phyloP scores from a whole-genome alignment of 768 basidiomycete genomes.

The Coprinellus micaceus region DNA sequence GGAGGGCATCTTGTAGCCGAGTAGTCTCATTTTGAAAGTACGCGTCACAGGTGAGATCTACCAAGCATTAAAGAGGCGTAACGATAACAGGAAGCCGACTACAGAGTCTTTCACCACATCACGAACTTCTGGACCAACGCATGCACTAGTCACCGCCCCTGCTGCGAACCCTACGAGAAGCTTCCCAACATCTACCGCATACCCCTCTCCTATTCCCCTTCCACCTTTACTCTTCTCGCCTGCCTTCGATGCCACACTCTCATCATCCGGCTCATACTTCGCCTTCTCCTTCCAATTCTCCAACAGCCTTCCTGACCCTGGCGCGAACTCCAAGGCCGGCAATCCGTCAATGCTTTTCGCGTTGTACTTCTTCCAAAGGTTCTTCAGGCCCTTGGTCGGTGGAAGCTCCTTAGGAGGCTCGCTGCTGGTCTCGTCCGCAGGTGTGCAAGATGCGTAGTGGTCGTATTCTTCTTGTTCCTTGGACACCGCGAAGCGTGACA shows the following conservation, averaged over 20 bases:
- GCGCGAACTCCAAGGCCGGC: constrained; percentile 35
- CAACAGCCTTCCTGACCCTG: not conserved
- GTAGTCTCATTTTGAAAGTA: not conserved
- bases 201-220: not conserved
- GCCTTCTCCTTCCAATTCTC: not conserved
- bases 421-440: not conserved
- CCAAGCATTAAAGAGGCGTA: not conserved
- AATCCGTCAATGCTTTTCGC: constrained; percentile 44
- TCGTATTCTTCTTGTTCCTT: constrained; percentile 35
- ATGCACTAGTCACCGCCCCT: not conserved
- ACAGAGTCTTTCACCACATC: too few relatives aligned
- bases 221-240: not conserved
- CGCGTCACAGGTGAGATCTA: not conserved
- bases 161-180: not conserved
- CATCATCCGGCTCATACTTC: not conserved
- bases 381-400: constrained; percentile 40
- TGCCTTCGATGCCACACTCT: not conserved
- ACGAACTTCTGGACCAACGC: not conserved
- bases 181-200: not conserved
- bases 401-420: constrained; percentile 1
- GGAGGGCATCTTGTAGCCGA: not conserved
- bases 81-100: too few relatives aligned
- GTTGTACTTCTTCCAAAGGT: constrained; percentile 49
- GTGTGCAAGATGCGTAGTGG: constrained; percentile 6
- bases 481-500: constrained; percentile 33